A percentile compares a stretch with the other conserved stretches of the same genome.
phyloP scores from a whole-genome alignment of 768 basidiomycete genomes.

The Candolleomyces efflorescens region DNA sequence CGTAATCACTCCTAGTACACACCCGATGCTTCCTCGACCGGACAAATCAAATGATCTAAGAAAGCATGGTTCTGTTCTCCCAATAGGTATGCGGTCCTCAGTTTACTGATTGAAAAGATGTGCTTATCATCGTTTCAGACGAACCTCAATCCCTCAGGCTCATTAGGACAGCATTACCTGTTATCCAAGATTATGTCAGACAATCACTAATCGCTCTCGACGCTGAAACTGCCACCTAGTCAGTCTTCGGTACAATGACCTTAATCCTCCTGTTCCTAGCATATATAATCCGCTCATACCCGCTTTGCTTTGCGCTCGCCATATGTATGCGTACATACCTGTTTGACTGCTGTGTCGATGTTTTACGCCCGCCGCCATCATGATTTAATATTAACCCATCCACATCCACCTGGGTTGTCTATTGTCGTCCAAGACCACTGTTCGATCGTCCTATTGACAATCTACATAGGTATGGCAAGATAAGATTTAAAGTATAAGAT shows the following conservation, averaged over 20 bases:
- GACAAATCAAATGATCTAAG: conserved; percentile 42
- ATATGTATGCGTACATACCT: too few relatives aligned
- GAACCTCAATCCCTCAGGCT: conserved; percentile 73
- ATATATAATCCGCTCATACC: too few relatives aligned
- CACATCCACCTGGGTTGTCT: too few relatives aligned
- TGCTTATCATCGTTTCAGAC: conserved; percentile 32
- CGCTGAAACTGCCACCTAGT: background rate
- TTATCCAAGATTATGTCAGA: conserved; percentile 55
- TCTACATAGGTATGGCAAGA: background rate
- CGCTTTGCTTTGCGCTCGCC: too few relatives aligned
- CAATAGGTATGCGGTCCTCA: conserved; percentile 46
- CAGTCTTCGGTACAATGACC: background rate
- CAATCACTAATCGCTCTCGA: conserved; percentile 13
- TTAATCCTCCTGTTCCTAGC: too few relatives aligned
- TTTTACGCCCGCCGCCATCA: too few relatives aligned
- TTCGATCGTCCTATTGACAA: background rate
- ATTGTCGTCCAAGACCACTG: too few relatives aligned
- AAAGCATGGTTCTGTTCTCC: conserved; percentile 61
- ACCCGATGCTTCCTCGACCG: conserved; percentile 46
- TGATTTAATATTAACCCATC: too few relatives aligned
- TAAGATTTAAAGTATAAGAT: conserved; percentile 23
- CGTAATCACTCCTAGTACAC: conserved; percentile 62
- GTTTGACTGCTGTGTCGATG: too few relatives aligned
- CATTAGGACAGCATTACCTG: conserved; percentile 61
- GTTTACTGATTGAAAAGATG: background rate